Evolutionary conservation across 2,329 filamentous ascomycete species (phyloP).

Genomic region (Hymenoscyphus albidus): DNA sequence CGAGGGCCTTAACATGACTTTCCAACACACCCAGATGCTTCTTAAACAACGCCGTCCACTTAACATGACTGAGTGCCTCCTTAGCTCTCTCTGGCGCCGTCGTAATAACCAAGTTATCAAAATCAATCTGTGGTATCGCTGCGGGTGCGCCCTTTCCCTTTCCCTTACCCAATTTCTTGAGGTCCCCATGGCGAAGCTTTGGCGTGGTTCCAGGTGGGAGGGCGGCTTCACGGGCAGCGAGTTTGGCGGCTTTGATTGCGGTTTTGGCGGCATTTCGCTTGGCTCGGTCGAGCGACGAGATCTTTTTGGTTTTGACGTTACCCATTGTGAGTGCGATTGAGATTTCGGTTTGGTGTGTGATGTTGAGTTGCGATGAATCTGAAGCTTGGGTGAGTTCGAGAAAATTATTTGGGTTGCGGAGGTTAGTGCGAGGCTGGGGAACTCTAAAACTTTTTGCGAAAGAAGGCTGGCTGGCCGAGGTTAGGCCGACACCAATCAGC

Average conservation of each 20-base stretch:
- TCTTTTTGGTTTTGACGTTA: constrained; percentile 19
- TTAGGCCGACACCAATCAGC: not conserved
- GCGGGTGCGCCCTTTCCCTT: not conserved
- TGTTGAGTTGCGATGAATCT: not conserved
- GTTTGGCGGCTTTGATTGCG: constrained; percentile 15
- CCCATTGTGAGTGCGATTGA: constrained; percentile 18
- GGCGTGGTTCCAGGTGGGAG: not conserved
- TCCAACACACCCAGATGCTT: constrained; percentile 30
- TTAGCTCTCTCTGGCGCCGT: not conserved
- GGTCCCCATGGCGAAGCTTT: not conserved
- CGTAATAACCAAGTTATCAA: not conserved
- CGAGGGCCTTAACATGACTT: constrained; percentile 24
- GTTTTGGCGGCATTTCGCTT: constrained; percentile 12
- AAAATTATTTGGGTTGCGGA: constrained; percentile 19
- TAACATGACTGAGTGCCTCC: constrained; percentile 36
- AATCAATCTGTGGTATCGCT: not conserved
- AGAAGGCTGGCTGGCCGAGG: not conserved
- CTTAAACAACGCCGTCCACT: constrained; percentile 31
- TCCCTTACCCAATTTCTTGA: not conserved
- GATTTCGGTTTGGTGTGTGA: not conserved
- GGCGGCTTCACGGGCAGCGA: constrained; percentile 7
- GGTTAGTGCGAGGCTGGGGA: constrained; percentile 20
- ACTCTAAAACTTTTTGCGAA: constrained; percentile 5
- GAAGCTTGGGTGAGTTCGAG: constrained; percentile 12
- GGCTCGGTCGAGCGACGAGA: constrained; percentile 8